A percentile compares a stretch with the other conserved stretches of the same genome.
These are phyloP conservation scores for Mycena rosella DNA, from an alignment of 768 basidiomycete genomes.

Conservation along the genomic window DNA sequence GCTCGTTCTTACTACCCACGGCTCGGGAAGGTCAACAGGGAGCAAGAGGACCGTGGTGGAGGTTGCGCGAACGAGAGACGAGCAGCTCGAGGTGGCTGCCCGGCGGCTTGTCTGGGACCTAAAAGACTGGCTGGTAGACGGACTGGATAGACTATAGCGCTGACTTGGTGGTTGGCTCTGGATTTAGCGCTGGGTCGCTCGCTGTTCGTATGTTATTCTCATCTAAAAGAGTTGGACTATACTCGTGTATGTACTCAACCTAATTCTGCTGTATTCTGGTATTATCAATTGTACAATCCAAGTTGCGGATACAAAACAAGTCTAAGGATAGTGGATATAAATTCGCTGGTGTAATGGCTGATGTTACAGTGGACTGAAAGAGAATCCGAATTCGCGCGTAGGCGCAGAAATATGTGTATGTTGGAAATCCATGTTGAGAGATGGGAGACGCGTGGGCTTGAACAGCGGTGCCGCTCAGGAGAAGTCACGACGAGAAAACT, in stretches of 20 bases:
- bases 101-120: slow-evolving; percentile 65
- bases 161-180: neutral
- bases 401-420: too few species aligned
- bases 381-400: too few species aligned
- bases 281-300: neutral
- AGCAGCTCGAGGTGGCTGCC: slow-evolving; percentile 69
- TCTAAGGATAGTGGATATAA: neutral
- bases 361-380: neutral
- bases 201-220: too few species aligned
- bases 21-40: slow-evolving; percentile 37
- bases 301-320: neutral
- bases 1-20: slow-evolving; percentile 47
- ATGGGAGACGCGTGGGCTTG: neutral
- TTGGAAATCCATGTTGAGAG: too few species aligned
- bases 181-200: too few species aligned
- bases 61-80: slow-evolving; percentile 61
- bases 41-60: slow-evolving; percentile 69
- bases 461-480: neutral
- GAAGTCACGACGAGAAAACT: slow-evolving; percentile 1
- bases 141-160: slow-evolving; percentile 15
- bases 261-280: neutral
- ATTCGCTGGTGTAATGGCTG: neutral
- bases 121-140: slow-evolving; percentile 53
- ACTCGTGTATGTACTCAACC: neutral
- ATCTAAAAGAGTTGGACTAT: neutral